Evolutionary conservation across 2,329 filamentous ascomycete species (phyloP).

Genomic region (Fusarium sp.): DNA sequence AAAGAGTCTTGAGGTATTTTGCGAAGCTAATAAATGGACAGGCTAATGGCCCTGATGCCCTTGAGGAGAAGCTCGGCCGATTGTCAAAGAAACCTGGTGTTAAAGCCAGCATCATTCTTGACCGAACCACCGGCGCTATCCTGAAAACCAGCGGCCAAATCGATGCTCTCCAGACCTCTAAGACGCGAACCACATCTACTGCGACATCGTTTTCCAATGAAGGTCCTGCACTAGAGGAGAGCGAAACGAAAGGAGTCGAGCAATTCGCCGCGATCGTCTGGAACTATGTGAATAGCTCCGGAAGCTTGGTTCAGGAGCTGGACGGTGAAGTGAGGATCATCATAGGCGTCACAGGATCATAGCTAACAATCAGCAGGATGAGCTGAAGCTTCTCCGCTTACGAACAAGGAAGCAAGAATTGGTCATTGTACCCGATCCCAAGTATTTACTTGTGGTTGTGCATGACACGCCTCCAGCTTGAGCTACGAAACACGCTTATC

Average conservation of each 20-base stretch:
- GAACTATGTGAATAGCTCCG: slow-evolving; percentile 76
- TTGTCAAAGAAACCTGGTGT: slow-evolving; percentile 82
- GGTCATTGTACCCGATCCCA: slow-evolving; percentile 82
- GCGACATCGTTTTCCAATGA: slow-evolving; percentile 59
- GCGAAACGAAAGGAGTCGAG: slow-evolving; percentile 68
- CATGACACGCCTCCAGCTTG: slow-evolving; percentile 81
- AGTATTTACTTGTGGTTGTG: slow-evolving; percentile 81
- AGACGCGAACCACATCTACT: slow-evolving; percentile 48
- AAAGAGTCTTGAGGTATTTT: neutral
- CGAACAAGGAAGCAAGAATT: slow-evolving; percentile 88
- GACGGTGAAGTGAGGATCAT: slow-evolving; percentile 68
- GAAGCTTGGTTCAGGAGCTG: slow-evolving; percentile 74
- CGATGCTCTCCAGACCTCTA: slow-evolving; percentile 60
- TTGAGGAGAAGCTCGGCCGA: slow-evolving; percentile 72
- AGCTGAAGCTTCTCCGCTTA: slow-evolving; percentile 77
- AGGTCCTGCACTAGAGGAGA: slow-evolving; percentile 52
- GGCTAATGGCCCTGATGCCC: slow-evolving; percentile 64
- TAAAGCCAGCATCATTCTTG: slow-evolving; percentile 79
- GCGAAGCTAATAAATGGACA: slow-evolving; percentile 35
- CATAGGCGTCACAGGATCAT: neutral
- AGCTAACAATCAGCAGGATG: slow-evolving; percentile 64
- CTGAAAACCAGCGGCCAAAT: slow-evolving; percentile 78
- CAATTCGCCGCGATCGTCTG: slow-evolving; percentile 81
- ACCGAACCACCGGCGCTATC: slow-evolving; percentile 76
- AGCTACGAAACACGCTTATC: slow-evolving; percentile 33